A percentile compares a stretch with the other conserved stretches of the same genome.
These are phyloP conservation scores for Atalantia buxifolia DNA, from an alignment of 345 rosid genomes.

Conservation along the genomic window DNA sequence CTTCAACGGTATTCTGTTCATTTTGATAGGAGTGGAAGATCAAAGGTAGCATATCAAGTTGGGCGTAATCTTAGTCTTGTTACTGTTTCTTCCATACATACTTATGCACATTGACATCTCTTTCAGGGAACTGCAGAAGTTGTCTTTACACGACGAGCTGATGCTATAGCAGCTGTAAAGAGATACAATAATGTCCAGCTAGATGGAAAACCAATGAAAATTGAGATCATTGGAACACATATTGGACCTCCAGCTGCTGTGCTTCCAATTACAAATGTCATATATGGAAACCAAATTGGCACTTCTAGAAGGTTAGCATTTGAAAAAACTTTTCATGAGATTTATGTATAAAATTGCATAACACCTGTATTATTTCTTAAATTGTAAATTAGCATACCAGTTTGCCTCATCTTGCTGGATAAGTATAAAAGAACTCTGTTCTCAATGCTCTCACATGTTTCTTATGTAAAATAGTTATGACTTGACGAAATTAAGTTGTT, in stretches of 20 bases:
- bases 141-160: conserved; percentile 45
- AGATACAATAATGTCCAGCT: conserved; percentile 66
- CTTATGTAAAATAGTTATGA: not conserved
- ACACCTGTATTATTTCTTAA: not conserved
- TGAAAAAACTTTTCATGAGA: not conserved
- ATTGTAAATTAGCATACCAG: not conserved
- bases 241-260: conserved; percentile 25
- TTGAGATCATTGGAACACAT: conserved; percentile 62
- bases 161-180: conserved; percentile 65
- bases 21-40: conserved; percentile 74
- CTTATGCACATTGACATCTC: conserved; percentile 15
- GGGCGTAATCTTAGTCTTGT: conserved; percentile 4
- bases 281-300: conserved; percentile 37
- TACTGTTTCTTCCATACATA: conserved; percentile 10
- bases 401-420: not conserved
- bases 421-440: not conserved
- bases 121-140: conserved; percentile 71
- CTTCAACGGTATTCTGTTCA: conserved; percentile 57
- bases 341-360: not conserved
- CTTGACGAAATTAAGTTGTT: not conserved
- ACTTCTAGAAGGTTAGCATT: conserved; percentile 29
- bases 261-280: conserved; percentile 30
- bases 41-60: conserved; percentile 48
- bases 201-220: conserved; percentile 70
- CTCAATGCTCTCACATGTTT: not conserved